Evolutionary conservation across 2,329 filamentous ascomycete genomes (phyloP).

Genomic region (Colletotrichum orchidophilum): DNA sequence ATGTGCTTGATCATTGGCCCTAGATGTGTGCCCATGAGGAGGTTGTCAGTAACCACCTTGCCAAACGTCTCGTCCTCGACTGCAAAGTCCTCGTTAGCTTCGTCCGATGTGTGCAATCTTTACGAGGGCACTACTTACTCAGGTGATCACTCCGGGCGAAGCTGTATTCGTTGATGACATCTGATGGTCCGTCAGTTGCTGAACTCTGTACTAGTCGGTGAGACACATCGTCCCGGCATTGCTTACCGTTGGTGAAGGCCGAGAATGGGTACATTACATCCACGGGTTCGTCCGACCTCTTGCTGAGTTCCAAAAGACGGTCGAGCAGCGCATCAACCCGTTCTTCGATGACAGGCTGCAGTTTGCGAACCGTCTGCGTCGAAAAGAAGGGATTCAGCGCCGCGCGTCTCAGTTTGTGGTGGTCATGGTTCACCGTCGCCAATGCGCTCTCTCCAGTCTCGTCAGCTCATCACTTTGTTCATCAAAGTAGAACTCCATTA

Average conservation of each 20-base stretch:
- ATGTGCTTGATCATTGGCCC: slow-evolving; percentile 48
- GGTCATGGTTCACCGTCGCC: not conserved
- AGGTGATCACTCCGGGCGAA: slow-evolving; percentile 48
- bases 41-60: slow-evolving; percentile 45
- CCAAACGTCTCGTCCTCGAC: slow-evolving; percentile 47
- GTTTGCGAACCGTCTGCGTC: slow-evolving; percentile 45
- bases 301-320: slow-evolving; percentile 40
- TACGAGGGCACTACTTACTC: slow-evolving; percentile 31
- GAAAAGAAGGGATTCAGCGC: slow-evolving; percentile 46
- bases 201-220: too few relatives aligned
- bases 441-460: not conserved
- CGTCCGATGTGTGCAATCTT: slow-evolving; percentile 1
- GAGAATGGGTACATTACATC: slow-evolving; percentile 49
- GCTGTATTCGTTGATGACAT: slow-evolving; percentile 52
- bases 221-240: not conserved
- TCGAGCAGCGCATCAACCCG: slow-evolving; percentile 45
- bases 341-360: slow-evolving; percentile 49
- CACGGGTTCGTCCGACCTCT: slow-evolving; percentile 40
- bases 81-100: slow-evolving; percentile 13
- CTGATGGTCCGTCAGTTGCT: slow-evolving; percentile 34
- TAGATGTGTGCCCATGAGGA: slow-evolving; percentile 49
- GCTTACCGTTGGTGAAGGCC: slow-evolving; percentile 48
- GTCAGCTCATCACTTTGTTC: slow-evolving; percentile 29
- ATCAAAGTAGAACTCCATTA: slow-evolving; percentile 21
- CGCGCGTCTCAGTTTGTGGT: slow-evolving; percentile 42